Evolutionary conservation across 1,284 basidiomycete genomes (phyloP).

Genomic region (Marasmius tenuissimus): DNA sequence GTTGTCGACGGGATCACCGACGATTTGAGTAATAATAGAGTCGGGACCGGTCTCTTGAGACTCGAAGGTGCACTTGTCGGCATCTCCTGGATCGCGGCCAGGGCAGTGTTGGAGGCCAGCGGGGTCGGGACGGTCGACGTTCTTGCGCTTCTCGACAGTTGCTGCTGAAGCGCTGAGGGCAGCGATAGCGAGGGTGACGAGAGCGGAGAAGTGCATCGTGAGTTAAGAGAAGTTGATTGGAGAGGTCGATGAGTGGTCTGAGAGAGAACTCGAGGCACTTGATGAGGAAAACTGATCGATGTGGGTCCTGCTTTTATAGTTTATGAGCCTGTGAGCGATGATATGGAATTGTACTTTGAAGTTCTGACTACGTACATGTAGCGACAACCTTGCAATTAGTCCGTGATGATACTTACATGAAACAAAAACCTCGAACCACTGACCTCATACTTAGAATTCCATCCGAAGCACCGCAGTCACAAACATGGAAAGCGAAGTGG

Average conservation of each 20-base stretch:
- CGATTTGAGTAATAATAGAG: neutral
- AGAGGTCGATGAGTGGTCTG: neutral
- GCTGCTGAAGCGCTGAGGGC: neutral
- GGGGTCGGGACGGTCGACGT: slow-evolving; percentile 4
- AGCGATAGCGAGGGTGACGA: neutral
- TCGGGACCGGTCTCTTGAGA: neutral
- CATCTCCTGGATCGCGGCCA: neutral
- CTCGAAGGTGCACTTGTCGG: neutral
- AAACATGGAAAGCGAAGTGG: no score
- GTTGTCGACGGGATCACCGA: slow-evolving; percentile 1
- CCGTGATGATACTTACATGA: no score
- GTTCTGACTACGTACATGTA: no score
- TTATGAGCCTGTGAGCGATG: no score
- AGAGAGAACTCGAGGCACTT: neutral
- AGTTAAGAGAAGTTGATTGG: neutral
- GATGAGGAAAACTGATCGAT: neutral
- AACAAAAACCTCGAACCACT: no score
- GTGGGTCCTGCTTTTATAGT: neutral
- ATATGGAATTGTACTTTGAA: no score
- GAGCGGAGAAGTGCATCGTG: neutral
- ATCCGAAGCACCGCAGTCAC: no score
- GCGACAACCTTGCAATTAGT: no score
- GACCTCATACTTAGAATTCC: no score
- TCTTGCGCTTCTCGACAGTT: neutral
- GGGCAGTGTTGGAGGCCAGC: neutral